Evolutionary conservation across 345 rosid genomes (phyloP).

Genomic region (Sisymbrium altissimum): DNA sequence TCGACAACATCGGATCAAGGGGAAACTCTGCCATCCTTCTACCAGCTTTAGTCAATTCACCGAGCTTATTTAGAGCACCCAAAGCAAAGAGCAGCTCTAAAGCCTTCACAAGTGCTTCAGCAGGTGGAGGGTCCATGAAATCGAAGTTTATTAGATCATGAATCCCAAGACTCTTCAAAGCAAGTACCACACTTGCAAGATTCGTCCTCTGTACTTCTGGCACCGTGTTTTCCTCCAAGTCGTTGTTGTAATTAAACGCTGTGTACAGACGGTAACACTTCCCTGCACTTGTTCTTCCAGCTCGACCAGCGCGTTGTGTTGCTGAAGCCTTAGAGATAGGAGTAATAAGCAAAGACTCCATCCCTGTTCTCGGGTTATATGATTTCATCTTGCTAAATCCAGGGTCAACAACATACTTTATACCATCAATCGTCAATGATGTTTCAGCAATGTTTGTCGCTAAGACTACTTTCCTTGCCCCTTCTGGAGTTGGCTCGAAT

Average conservation of each 20-base stretch:
- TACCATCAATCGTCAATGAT: conserved; percentile 91
- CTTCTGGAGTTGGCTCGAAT: conserved; percentile 97
- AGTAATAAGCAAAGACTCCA: conserved; percentile 88
- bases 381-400: conserved; percentile 97
- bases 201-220: conserved; percentile 97
- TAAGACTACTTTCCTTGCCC: conserved; percentile 90
- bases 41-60: conserved; percentile 94
- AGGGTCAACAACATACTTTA: conserved; percentile 90
- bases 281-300: conserved; percentile 98
- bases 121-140: conserved; percentile 98
- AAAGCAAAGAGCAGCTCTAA: conserved; percentile 80
- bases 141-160: conserved; percentile 88
- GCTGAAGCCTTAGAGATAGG: conserved; percentile 98
- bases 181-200: conserved; percentile 90
- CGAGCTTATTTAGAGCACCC: conserved; percentile 85
- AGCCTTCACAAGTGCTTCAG: conserved; percentile 91
- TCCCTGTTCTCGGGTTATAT: conserved; percentile 95
- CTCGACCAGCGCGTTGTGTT: conserved; percentile 90
- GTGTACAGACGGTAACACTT: conserved; percentile 89
- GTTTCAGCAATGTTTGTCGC: conserved; percentile 99
- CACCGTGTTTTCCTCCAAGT: conserved; percentile 85
- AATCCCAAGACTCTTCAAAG: conserved; percentile 96
- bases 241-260: conserved; percentile 69
- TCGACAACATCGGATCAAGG: conserved; percentile 88
- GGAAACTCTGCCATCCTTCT: conserved; percentile 98